A percentile compares a stretch with the other conserved stretches of the same genome.
Conservation (phyloP, 495 filamentous ascomycete genomes). For the Terfezia boudieri region DNA sequence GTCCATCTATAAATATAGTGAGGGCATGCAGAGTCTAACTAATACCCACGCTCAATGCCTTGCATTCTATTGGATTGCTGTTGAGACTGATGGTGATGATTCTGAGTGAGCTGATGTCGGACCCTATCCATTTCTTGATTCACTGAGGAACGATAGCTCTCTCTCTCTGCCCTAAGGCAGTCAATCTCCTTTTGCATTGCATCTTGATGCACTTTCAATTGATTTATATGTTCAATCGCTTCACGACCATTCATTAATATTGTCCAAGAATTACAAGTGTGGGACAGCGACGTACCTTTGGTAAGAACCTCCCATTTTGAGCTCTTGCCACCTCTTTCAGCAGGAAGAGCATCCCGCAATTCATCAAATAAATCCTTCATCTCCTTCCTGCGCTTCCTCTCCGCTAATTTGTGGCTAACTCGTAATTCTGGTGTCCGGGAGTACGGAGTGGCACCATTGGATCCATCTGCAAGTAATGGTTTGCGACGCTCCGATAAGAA, state of each 20-base stretch:
- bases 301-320: conserved; percentile 99
- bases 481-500: conserved; percentile 11
- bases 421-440: conserved; percentile 88
- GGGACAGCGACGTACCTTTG: conserved; percentile 37
- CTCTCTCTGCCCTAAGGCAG: conserved; percentile 9
- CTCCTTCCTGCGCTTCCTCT: conserved; percentile 85
- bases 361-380: conserved; percentile 96
- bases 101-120: conserved; percentile 8
- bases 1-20: too few species aligned
- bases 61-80: conserved; percentile 14
- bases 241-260: conserved; percentile 3
- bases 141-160: conserved; percentile 7
- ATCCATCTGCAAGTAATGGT: neutral
- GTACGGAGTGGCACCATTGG: conserved; percentile 33
- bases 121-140: conserved; percentile 12
- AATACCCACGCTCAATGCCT: conserved; percentile 11
- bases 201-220: conserved; percentile 10
- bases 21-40: too few species aligned
- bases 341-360: conserved; percentile 57
- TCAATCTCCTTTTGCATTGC: conserved; percentile 13
- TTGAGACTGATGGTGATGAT: conserved; percentile 12
- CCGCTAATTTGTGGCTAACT: conserved; percentile 85
- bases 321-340: conserved; percentile 73
- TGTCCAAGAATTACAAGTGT: neutral
- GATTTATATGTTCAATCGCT: conserved; percentile 18